Percentiles rank a stretch among this genome's conserved stretches.
phyloP scores from a whole-genome alignment of 108 stramenopile species.

The Skeletonema tropicum region DNA sequence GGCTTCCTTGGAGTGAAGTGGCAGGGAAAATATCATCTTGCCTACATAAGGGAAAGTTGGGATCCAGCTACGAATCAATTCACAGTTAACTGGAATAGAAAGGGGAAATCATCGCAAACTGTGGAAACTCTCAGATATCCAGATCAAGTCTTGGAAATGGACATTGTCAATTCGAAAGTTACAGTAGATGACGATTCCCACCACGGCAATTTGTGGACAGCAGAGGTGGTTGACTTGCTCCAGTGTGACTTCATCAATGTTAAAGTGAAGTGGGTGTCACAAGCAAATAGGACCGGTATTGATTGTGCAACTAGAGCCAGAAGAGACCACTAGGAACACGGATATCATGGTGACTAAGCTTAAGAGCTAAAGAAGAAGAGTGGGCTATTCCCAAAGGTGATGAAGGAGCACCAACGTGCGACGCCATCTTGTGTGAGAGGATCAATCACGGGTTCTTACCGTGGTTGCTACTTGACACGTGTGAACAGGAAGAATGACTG shows the following conservation, averaged over 20 bases:
- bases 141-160: neutral
- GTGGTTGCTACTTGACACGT: too few species aligned
- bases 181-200: neutral
- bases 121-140: neutral
- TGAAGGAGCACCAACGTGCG: too few species aligned
- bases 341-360: too few species aligned
- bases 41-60: neutral
- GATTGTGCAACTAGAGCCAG: too few species aligned
- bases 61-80: slow-evolving; percentile 1
- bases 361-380: too few species aligned
- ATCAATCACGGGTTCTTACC: too few species aligned
- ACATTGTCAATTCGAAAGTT: neutral
- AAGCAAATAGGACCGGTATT: too few species aligned
- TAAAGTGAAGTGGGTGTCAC: neutral
- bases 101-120: neutral
- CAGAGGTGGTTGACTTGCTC: neutral
- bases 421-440: too few species aligned
- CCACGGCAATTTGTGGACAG: neutral
- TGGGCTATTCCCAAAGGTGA: too few species aligned
- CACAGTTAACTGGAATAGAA: neutral
- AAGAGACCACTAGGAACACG: too few species aligned
- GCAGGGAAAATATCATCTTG: slow-evolving; percentile 5
- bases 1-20: neutral
- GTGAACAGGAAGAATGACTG: too few species aligned
- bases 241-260: neutral